Percentiles rank a stretch among this genome's conserved stretches.
Conservation (phyloP, 257 asterid species). For the Rhazya stricta region DNA sequence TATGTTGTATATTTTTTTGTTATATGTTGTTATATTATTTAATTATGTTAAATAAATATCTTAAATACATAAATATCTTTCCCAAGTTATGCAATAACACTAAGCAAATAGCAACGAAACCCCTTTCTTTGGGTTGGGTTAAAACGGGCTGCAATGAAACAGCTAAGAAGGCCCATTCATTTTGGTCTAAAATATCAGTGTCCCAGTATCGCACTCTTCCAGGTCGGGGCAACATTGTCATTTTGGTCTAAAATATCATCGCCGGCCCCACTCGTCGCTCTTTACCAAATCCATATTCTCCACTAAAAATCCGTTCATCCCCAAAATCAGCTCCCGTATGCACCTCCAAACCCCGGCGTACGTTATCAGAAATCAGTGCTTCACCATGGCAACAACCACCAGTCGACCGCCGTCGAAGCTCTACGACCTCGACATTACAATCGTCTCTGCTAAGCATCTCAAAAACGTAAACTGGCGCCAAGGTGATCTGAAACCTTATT, state of each 20-base stretch:
- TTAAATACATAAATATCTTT: no score
- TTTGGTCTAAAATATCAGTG: not conserved
- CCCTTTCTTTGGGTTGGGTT: not conserved
- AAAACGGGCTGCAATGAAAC: not conserved
- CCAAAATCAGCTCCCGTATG: not conserved
- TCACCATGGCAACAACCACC: slow-evolving; percentile 32
- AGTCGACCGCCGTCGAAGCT: slow-evolving; percentile 41
- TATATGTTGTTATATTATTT: no score
- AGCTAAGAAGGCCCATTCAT: not conserved
- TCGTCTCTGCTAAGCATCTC: slow-evolving; percentile 79
- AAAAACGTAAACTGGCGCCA: slow-evolving; percentile 87
- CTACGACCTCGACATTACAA: slow-evolving; percentile 56
- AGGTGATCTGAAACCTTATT: slow-evolving; percentile 82
- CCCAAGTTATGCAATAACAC: no score
- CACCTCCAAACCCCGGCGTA: not conserved
- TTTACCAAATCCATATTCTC: not conserved
- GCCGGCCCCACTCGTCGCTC: not conserved
- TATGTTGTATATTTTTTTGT: no score
- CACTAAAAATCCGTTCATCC: not conserved
- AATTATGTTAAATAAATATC: no score
- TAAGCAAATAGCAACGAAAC: no score
- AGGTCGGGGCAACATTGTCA: not conserved
- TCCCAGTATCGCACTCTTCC: not conserved
- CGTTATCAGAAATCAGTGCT: slow-evolving; percentile 18
- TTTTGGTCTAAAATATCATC: not conserved